A percentile compares a stretch with the other conserved stretches of the same genome.
Conservation (phyloP, 495 filamentous ascomycete genomes). For the Podospora tetraspora region DNA sequence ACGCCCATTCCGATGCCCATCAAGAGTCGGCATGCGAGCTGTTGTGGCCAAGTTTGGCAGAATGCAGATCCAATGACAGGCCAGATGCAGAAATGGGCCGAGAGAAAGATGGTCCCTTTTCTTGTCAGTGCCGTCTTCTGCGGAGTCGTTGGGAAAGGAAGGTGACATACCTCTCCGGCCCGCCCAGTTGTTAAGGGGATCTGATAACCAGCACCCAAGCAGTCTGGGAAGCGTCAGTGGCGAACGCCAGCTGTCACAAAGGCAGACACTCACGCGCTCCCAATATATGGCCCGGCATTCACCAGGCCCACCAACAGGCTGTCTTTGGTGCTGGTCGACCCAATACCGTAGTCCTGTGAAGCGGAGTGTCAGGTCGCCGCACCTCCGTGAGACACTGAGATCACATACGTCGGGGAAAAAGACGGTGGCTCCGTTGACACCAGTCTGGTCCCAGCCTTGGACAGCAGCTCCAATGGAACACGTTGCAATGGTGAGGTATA, state of each 20-base stretch:
- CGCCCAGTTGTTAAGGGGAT: slow-evolving; percentile 71
- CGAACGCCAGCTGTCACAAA: slow-evolving; percentile 18
- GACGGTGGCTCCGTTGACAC: slow-evolving; percentile 70
- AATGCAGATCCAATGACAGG: slow-evolving; percentile 75
- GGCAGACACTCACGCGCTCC: slow-evolving; percentile 27
- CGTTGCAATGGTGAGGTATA: not conserved
- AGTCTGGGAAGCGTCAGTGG: slow-evolving; percentile 75
- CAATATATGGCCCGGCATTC: slow-evolving; percentile 50
- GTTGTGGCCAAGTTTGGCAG: slow-evolving; percentile 66
- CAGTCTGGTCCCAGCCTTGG: slow-evolving; percentile 69
- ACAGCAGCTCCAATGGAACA: slow-evolving; percentile 47
- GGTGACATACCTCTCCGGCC: slow-evolving; percentile 74
- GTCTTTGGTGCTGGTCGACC: slow-evolving; percentile 41
- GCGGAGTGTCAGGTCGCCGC: slow-evolving; percentile 50
- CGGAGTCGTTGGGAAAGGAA: slow-evolving; percentile 51
- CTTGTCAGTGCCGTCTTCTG: not conserved
- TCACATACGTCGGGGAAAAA: slow-evolving; percentile 52
- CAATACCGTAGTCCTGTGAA: slow-evolving; percentile 45
- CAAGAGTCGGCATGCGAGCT: slow-evolving; percentile 66
- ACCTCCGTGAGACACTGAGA: too few species aligned
- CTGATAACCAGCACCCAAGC: slow-evolving; percentile 77
- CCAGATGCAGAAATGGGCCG: slow-evolving; percentile 67
- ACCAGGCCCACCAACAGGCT: slow-evolving; percentile 47
- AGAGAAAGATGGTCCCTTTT: slow-evolving; percentile 14
- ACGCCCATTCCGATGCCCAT: slow-evolving; percentile 76